phyloP scores from a whole-genome alignment of 257 asterid genomes.

The Solanum paucissectum region DNA sequence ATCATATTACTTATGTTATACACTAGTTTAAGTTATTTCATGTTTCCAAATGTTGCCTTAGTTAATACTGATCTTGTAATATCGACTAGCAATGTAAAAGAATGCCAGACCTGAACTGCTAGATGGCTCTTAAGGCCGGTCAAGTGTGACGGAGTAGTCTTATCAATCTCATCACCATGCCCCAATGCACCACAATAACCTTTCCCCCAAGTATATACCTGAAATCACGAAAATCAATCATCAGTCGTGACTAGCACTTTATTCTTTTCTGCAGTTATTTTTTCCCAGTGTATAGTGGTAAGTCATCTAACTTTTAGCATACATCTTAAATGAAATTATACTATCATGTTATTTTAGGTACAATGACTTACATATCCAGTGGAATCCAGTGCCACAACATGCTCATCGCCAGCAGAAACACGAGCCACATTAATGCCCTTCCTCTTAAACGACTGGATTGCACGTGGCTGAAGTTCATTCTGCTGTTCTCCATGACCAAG shows the following conservation, averaged over 20 bases:
- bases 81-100: not conserved
- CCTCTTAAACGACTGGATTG: slow-evolving; percentile 46
- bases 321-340: not conserved
- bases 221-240: not conserved
- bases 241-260: not conserved
- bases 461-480: slow-evolving; percentile 60
- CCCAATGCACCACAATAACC: slow-evolving; percentile 92
- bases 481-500: slow-evolving; percentile 89
- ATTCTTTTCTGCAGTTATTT: not conserved
- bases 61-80: not conserved
- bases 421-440: slow-evolving; percentile 49
- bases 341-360: not conserved
- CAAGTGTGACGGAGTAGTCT: slow-evolving; percentile 52
- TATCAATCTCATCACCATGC: slow-evolving; percentile 73
- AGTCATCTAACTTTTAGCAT: not conserved
- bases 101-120: slow-evolving; percentile 58
- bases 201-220: slow-evolving; percentile 92
- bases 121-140: slow-evolving; percentile 41
- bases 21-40: not conserved
- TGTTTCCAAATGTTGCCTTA: not conserved
- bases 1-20: not conserved
- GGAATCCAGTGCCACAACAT: slow-evolving; percentile 85
- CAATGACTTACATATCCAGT: slow-evolving; percentile 46
- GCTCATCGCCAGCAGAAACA: slow-evolving; percentile 83
- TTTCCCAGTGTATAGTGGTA: not conserved